A percentile compares a stretch with the other conserved stretches of the same genome.
Evolutionary conservation across 441 rosid species (phyloP).

Genomic region (Hura crepitans): DNA sequence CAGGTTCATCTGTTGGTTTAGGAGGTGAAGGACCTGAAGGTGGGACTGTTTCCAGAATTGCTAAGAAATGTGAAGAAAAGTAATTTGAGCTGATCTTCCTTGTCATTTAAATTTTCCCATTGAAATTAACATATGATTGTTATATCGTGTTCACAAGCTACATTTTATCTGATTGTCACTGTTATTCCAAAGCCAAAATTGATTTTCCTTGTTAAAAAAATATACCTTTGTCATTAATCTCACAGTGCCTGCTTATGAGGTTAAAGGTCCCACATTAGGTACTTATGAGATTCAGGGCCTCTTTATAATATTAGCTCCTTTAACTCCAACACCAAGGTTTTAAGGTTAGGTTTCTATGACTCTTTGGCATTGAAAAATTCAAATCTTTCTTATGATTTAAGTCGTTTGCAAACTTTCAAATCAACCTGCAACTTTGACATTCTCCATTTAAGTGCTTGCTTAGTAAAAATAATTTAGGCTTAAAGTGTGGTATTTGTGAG

Average conservation of each 20-base stretch:
- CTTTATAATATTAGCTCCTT: too few species aligned
- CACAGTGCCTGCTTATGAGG: too few species aligned
- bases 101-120: background rate
- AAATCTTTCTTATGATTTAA: too few species aligned
- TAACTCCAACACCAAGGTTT: too few species aligned
- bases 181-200: background rate
- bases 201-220: background rate
- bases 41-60: background rate
- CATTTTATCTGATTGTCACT: slow-evolving; percentile 4
- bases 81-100: background rate
- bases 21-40: background rate
- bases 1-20: background rate
- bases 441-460: background rate
- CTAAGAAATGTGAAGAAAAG: background rate
- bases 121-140: background rate
- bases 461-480: background rate
- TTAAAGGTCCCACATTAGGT: too few species aligned
- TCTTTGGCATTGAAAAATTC: too few species aligned
- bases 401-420: too few species aligned
- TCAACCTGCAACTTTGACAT: background rate
- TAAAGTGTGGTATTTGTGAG: background rate
- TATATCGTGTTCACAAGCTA: background rate
- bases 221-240: too few species aligned
- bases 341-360: too few species aligned
- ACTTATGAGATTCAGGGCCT: too few species aligned